Base-by-base conservation (phyloP, 805 yeast genomes). In the Groenewaldozyma salmanticensis region DNA sequence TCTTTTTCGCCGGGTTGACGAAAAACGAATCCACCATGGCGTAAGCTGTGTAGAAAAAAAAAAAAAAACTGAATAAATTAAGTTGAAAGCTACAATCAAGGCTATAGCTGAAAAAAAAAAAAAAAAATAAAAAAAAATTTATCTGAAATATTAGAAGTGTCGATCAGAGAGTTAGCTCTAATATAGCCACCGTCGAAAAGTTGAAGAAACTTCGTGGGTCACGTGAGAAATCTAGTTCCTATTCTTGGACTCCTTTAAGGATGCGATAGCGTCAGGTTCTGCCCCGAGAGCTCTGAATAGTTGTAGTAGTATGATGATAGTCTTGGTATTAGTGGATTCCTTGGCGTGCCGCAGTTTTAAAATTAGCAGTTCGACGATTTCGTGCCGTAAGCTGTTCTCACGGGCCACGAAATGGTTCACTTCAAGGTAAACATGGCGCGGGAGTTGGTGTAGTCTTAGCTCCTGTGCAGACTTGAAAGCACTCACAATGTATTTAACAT, bases 1-100 rank as follows among this genome's bases (percentile, higher is more conserved):
- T 38, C 38, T 46, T 45, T 37, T 44, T 50, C 16, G 62, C 52
- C 41, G 61, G 59, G 35, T 58, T 65, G 27, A 47, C 42, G 39
- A 54, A 46, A 40, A 52, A 54, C 21, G 55, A 50, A 40, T 54
- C 55, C 20, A 51, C 56, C 56, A 48, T 47, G 37, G 20, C 40
- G 33, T 29, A 33, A 33, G 17, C 16, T 32, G 11, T 16, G 9
- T 13, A 15, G 17, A 20, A 18, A 20, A 34, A 34, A 34, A 34
- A 34, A 34, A 34, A 31, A 27, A 27, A 9, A 9, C 13, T 27
- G 9, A 13, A 9, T 9, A 27, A 27, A 13, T 27, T 9, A 27
- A 27, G 13, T 9, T 27, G 29, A n/a, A n/a, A 7, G 6, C 6
- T n/a, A n/a, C 7, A 31, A 31, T n/a, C 13, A n/a, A 15, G 16